Conservation (phyloP, 371 early-diverging fungal genomes). For the Nematocida sp. region DNA sequence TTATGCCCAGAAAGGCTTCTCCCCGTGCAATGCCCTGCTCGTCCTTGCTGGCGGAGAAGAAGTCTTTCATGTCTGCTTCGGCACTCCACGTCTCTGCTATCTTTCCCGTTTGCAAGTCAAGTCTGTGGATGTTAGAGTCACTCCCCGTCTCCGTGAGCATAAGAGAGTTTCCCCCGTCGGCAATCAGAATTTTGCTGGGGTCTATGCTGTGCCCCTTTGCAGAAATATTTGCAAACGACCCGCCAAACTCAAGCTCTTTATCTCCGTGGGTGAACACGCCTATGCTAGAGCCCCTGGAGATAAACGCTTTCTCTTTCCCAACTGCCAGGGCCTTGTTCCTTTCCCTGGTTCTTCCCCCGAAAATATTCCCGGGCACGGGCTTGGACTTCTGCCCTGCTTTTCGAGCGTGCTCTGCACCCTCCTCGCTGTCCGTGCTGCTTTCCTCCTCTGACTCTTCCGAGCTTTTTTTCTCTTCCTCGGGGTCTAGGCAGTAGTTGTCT, state of each 20-base stretch:
- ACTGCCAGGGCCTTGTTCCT: conserved; percentile 61
- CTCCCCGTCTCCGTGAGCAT: conserved; percentile 64
- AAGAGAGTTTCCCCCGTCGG: conserved; percentile 50
- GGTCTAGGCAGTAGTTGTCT: conserved; percentile 50
- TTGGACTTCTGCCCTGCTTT: neutral
- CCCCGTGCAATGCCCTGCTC: conserved; percentile 46
- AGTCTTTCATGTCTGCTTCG: conserved; percentile 70
- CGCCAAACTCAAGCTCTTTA: conserved; percentile 58
- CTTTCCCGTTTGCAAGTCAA: conserved; percentile 80
- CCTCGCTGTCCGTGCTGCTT: conserved; percentile 10
- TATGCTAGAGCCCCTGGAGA: conserved; percentile 62
- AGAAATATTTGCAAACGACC: conserved; percentile 55
- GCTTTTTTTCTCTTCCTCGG: conserved; percentile 38
- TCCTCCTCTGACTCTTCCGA: neutral
- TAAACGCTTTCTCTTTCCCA: conserved; percentile 56
- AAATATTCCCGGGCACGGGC: conserved; percentile 48
- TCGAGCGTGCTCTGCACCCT: neutral
- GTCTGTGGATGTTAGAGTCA: conserved; percentile 69
- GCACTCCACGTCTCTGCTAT: conserved; percentile 79
- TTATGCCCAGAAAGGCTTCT: conserved; percentile 73
- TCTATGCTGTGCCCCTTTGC: conserved; percentile 36
- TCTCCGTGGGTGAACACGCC: conserved; percentile 62
- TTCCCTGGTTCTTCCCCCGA: conserved; percentile 42
- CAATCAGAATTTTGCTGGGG: conserved; percentile 58
- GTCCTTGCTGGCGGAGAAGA: conserved; percentile 69